Evolutionary conservation across 306 rosid species (phyloP).

Genomic region (Castanea mollissima): DNA sequence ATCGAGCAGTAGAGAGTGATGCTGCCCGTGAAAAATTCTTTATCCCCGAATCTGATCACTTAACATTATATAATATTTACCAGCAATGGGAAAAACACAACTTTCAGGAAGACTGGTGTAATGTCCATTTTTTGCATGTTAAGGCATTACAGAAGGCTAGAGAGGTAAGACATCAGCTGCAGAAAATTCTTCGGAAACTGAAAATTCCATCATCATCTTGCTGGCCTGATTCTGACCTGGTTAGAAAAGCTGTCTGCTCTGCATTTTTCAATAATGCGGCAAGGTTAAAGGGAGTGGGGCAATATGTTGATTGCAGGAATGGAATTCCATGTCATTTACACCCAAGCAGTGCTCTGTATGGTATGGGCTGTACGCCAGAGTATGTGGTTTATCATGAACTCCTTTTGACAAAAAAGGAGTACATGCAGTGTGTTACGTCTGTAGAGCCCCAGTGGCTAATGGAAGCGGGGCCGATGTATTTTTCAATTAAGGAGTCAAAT

Average conservation of each 20-base stretch:
- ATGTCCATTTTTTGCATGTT: conserved; percentile 85
- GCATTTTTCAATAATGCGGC: conserved; percentile 94
- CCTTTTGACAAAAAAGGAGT: conserved; percentile 79
- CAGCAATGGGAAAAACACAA: conserved; percentile 97
- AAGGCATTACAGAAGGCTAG: conserved; percentile 94
- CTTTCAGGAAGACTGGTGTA: conserved; percentile 95
- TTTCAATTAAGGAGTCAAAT: conserved; percentile 96
- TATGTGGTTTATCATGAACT: conserved; percentile 87
- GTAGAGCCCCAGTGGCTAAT: conserved; percentile 98
- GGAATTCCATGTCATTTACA: conserved; percentile 97
- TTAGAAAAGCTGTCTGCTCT: conserved; percentile 88
- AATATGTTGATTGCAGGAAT: conserved; percentile 77
- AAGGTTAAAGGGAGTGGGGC: conserved; percentile 89
- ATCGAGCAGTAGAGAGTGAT: conserved; percentile 92
- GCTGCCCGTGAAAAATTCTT: conserved; percentile 93
- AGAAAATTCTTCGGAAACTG: conserved; percentile 79
- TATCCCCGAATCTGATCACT: conserved; percentile 89
- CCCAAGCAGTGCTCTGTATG: conserved; percentile 95
- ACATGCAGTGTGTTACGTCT: conserved; percentile 95
- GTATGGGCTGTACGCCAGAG: conserved; percentile 97
- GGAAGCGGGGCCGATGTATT: conserved; percentile 93
- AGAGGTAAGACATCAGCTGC: conserved; percentile 87
- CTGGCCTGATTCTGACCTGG: conserved; percentile 84
- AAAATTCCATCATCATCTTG: conserved; percentile 74
- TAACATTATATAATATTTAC: conserved; percentile 84